Evolutionary conservation across 306 rosid genomes (phyloP), one percentile per base, ranked within the genome.

Genomic region (Biancaea sappan): DNA sequence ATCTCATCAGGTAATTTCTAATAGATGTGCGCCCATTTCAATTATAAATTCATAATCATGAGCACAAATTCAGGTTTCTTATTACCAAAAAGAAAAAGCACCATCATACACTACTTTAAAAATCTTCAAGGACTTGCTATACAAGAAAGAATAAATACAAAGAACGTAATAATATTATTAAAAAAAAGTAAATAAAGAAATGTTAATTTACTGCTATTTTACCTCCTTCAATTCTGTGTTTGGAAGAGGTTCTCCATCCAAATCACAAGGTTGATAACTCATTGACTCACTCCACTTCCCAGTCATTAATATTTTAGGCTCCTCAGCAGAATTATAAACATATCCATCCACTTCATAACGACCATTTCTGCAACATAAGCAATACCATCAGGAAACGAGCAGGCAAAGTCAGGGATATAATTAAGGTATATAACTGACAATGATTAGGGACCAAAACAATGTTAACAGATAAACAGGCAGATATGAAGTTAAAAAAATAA

Each of bases 311-410:
- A 88, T 71, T 76, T 87, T 84, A 21, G 97, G 97, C 78, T 91
- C 92, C 79, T 91, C 97, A 0, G 79, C 80, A 70, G 92, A 79
- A 79, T 85, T 91, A 72, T 91, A 91, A 46, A 91, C 89, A 78
- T 91, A 91, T 31, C 97, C 96, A 80, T 91, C 96, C 74, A 86
- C 94, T 85, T 91, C 94, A 57, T 88, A 88, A 8, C 97, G 94
- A 48, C 94, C 90, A 76, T 94, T 88, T 51, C 97, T 88, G 87
- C 71, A 63, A 77, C 50, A 77, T 24, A 68, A 9, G 16, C 44
- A 47, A 53, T 4, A 24, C n/a, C 29, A 29, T 57, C 53, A 53
- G 25, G 21, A 74, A 44, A 25, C 22, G 7, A 14, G 69, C 18
- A 52, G 16, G 32, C 18, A 48, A 10, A 48, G 34, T 46, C 35